Conservation (phyloP, 768 basidiomycete genomes). For the Tricholoma sp. region DNA sequence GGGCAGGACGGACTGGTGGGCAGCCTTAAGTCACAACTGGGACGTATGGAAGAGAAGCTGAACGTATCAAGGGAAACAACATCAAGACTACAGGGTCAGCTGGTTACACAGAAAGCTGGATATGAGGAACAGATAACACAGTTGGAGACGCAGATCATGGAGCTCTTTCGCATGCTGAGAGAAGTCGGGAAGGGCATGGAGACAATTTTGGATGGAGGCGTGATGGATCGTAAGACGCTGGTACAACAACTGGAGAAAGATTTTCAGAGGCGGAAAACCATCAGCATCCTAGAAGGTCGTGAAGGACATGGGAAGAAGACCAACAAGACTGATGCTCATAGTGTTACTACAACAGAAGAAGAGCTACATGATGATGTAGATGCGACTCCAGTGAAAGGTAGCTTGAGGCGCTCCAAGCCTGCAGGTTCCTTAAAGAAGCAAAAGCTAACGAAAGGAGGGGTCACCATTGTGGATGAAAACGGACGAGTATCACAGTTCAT, state of each 20-base stretch:
- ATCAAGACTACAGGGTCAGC: conserved; percentile 66
- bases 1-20: conserved; percentile 85
- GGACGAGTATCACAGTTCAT: conserved; percentile 78
- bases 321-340: conserved; percentile 14
- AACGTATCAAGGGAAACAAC: conserved; percentile 75
- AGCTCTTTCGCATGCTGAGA: conserved; percentile 90
- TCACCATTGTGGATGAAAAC: conserved; percentile 34
- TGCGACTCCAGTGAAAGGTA: conserved; percentile 54
- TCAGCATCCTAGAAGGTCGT: conserved; percentile 79
- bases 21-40: conserved; percentile 65
- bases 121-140: conserved; percentile 87
- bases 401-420: conserved; percentile 30
- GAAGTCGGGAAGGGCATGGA: conserved; percentile 78
- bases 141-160: conserved; percentile 88
- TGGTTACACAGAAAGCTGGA: conserved; percentile 68
- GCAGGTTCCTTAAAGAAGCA: conserved; percentile 25
- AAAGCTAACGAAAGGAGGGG: conserved; percentile 18
- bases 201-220: conserved; percentile 61
- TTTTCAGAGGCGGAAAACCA: conserved; percentile 79
- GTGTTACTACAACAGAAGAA: conserved; percentile 13
- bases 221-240: conserved; percentile 77
- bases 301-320: conserved; percentile 29
- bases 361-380: conserved; percentile 47
- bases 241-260: conserved; percentile 78
- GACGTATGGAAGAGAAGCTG: conserved; percentile 72